Percentiles rank a stretch among this genome's conserved stretches.
phyloP scores from a whole-genome alignment of 2,329 filamentous ascomycete species.

The Xylariomycetidae sp. region DNA sequence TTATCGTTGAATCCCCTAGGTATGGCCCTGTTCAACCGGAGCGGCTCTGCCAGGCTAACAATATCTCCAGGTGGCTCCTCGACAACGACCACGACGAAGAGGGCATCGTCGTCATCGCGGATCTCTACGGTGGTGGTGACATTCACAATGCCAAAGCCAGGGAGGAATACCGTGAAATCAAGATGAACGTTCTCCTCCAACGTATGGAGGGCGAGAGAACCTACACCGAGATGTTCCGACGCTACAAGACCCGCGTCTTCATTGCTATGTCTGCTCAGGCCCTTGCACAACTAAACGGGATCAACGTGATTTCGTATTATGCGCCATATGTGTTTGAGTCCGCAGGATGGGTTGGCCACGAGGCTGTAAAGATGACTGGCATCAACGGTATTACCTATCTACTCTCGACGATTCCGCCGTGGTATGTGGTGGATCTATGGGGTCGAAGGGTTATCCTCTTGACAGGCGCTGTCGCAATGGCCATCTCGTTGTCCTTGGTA shows the following conservation, averaged over 20 bases:
- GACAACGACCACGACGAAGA: conserved; percentile 98
- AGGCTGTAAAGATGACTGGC: conserved; percentile 93
- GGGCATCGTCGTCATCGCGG: conserved; percentile 96
- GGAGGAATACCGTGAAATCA: conserved; percentile 97
- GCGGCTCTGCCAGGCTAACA: no score
- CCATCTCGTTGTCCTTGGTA: conserved; percentile 79
- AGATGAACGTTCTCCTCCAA: conserved; percentile 91
- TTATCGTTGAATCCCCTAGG: conserved; percentile 96
- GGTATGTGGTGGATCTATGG: conserved; percentile 94
- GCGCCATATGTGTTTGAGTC: conserved; percentile 95
- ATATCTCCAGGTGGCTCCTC: conserved; percentile 72
- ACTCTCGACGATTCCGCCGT: conserved; percentile 86
- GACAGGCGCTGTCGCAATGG: conserved; percentile 85
- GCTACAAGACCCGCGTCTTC: conserved; percentile 87
- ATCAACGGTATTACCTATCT: conserved; percentile 91
- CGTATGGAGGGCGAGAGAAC: conserved; percentile 92
- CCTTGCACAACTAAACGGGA: conserved; percentile 93
- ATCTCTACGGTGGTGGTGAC: conserved; percentile 92
- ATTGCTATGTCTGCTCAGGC: conserved; percentile 98
- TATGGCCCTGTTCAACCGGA: no score
- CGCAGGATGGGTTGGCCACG: conserved; percentile 88
- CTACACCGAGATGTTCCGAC: conserved; percentile 90
- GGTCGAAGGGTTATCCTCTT: conserved; percentile 86
- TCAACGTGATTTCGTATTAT: conserved; percentile 99
- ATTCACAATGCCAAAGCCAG: conserved; percentile 89